Evolutionary conservation across 202 grass and related monocot species (phyloP), one percentile per base, ranked within the genome.

Genomic region (Elaeis oleifera): DNA sequence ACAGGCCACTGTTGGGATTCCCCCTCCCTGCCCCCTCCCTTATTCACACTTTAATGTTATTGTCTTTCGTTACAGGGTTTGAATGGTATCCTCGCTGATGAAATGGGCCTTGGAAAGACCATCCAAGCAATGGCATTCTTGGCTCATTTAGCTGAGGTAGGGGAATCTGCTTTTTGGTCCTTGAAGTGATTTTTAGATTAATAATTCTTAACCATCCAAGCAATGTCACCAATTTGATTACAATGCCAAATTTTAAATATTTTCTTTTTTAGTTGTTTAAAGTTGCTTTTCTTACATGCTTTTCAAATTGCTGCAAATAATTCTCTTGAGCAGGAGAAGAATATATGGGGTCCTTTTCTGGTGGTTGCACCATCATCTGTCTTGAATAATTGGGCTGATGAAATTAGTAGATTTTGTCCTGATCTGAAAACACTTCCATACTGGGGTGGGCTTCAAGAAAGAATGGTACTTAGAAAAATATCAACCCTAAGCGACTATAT

Each of bases 91-190:
- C 95, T 99, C 84, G 95, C 95, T 70, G 95, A 99, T 71, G 95
- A 99, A 87, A 99, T 99, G 95, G 95, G 95, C 56, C 95, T 99
- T 70, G 95, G 95, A 69, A 99, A 99, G 80, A 99, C 95, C 49
- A 82, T 99, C 23, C 95, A 99, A 72, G 95, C 95, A 65, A 99
- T 99, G 95, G 88, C 95, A 64, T 99, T 99, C 85, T 82, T 99
- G 78, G 54, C 88, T 61, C 95, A 99, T 89, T 78, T 99, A 70
- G 95, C 95, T 73, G 95, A 99, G 95, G 95, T 99, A 77, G 63
- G 85, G 74, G 55, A n/a, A 24, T 84, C 63, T 51, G 11, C 27
- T 29, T 6, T 16, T 23, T 56, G 18, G 36, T 44, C 2, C 5
- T 44, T 2, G 36, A 44, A 44, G 7, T 44, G 36, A 13, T 44